Evolutionary conservation across 805 yeast species (phyloP).

Genomic region (Starmerella ratchasimensis): DNA sequence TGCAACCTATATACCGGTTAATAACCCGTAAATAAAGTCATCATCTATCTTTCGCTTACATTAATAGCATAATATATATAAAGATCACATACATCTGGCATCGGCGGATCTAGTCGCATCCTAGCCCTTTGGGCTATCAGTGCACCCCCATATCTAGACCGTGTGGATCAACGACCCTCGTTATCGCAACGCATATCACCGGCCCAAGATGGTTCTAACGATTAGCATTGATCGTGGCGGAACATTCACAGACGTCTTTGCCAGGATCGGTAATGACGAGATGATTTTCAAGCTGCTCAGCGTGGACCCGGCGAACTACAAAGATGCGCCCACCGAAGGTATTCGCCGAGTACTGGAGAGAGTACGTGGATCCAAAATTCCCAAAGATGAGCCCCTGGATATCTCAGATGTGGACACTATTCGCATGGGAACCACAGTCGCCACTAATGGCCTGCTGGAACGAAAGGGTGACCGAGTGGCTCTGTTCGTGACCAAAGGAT

Average conservation of each 20-base stretch:
- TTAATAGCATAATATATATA: no score
- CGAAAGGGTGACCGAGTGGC: conserved; percentile 86
- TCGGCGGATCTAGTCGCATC: no score
- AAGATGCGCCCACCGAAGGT: conserved; percentile 89
- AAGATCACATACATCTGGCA: no score
- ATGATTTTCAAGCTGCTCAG: conserved; percentile 66
- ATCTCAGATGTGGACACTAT: conserved; percentile 42
- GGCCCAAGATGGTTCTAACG: conserved; percentile 6
- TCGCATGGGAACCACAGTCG: conserved; percentile 89
- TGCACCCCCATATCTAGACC: no score
- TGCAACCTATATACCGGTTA: no score
- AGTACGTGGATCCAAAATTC: conserved; percentile 37
- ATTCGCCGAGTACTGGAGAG: conserved; percentile 62
- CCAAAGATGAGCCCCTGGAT: conserved; percentile 47
- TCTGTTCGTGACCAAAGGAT: conserved; percentile 75
- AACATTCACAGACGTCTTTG: conserved; percentile 75
- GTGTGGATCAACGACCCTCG: no score
- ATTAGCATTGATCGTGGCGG: conserved; percentile 51
- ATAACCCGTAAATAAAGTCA: no score
- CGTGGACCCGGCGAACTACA: conserved; percentile 76
- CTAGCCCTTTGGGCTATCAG: no score
- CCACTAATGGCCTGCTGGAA: conserved; percentile 87
- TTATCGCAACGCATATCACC: no score
- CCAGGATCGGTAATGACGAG: conserved; percentile 39
- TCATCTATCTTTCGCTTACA: no score